A percentile compares a stretch with the other conserved stretches of the same genome.
phyloP scores from a whole-genome alignment of 495 filamentous ascomycete genomes.

The Penicillium crystallinum region DNA sequence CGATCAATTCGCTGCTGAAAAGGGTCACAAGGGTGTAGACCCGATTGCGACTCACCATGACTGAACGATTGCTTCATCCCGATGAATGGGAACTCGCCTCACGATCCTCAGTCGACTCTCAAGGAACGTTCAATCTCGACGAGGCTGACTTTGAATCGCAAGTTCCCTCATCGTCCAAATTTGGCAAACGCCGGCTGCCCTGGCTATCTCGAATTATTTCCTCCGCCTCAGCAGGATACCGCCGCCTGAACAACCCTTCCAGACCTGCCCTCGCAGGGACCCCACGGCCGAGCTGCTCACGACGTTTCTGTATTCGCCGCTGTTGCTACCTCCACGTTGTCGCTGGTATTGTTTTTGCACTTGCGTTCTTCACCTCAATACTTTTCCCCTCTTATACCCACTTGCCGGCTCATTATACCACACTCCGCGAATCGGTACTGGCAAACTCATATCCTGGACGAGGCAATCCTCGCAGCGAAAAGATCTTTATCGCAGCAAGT shows the following conservation, averaged over 20 bases:
- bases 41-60: conserved; percentile 26
- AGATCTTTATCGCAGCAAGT: conserved; percentile 71
- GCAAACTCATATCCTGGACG: conserved; percentile 43
- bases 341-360: conserved; percentile 59
- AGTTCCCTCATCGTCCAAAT: conserved; percentile 25
- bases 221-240: conserved; percentile 28
- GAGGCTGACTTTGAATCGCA: conserved; percentile 48
- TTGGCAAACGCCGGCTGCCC: conserved; percentile 17
- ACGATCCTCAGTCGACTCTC: conserved; percentile 42
- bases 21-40: neutral
- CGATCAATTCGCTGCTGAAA: neutral
- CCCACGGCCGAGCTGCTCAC: conserved; percentile 24
- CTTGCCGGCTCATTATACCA: conserved; percentile 45
- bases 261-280: conserved; percentile 24
- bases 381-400: conserved; percentile 58
- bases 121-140: conserved; percentile 45
- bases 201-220: conserved; percentile 29
- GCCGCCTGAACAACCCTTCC: conserved; percentile 26
- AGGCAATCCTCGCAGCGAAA: conserved; percentile 59
- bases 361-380: conserved; percentile 48
- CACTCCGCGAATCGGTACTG: conserved; percentile 32
- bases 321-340: conserved; percentile 61
- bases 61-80: conserved; percentile 37
- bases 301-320: conserved; percentile 51
- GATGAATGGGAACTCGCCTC: conserved; percentile 45